A percentile compares a stretch with the other conserved stretches of the same genome.
Evolutionary conservation across 345 rosid species (phyloP).

Genomic region (Acer saccharum): DNA sequence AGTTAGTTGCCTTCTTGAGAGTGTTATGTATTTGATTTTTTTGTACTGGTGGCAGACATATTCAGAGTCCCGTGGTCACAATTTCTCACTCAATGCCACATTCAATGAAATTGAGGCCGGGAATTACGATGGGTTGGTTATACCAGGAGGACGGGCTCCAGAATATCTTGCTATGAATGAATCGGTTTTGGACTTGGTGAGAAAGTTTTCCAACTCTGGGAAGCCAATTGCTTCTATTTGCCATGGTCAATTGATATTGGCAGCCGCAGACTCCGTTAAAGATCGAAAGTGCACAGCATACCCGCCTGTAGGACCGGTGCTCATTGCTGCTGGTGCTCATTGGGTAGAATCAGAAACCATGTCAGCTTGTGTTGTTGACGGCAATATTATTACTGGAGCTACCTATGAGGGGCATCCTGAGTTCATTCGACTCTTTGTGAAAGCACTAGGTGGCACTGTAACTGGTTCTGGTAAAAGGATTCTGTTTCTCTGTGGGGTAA

Average conservation of each 20-base stretch:
- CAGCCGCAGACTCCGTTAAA: conserved; percentile 57
- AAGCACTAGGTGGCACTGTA: conserved; percentile 67
- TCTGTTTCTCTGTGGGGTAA: conserved; percentile 91
- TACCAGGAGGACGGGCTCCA: conserved; percentile 95
- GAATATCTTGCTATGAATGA: conserved; percentile 73
- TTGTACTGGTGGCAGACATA: conserved; percentile 48
- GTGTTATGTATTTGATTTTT: no score
- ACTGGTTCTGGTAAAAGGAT: conserved; percentile 59
- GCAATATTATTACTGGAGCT: conserved; percentile 68
- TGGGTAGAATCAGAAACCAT: conserved; percentile 72
- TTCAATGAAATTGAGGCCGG: conserved; percentile 62
- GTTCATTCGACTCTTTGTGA: conserved; percentile 57
- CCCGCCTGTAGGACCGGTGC: conserved; percentile 56
- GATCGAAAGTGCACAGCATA: conserved; percentile 71
- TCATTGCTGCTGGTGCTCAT: conserved; percentile 74
- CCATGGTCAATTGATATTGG: conserved; percentile 80
- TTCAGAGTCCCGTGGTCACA: conserved; percentile 78
- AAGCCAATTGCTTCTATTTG: conserved; percentile 77
- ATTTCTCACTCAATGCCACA: conserved; percentile 75
- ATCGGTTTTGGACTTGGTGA: conserved; percentile 62
- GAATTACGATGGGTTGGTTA: conserved; percentile 70
- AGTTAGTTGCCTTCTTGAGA: background rate
- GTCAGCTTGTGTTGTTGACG: conserved; percentile 66
- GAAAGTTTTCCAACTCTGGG: conserved; percentile 51
- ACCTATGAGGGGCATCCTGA: conserved; percentile 77